Base-by-base conservation (phyloP, 2,329 filamentous ascomycete species). In the Colletotrichum truncatum region DNA sequence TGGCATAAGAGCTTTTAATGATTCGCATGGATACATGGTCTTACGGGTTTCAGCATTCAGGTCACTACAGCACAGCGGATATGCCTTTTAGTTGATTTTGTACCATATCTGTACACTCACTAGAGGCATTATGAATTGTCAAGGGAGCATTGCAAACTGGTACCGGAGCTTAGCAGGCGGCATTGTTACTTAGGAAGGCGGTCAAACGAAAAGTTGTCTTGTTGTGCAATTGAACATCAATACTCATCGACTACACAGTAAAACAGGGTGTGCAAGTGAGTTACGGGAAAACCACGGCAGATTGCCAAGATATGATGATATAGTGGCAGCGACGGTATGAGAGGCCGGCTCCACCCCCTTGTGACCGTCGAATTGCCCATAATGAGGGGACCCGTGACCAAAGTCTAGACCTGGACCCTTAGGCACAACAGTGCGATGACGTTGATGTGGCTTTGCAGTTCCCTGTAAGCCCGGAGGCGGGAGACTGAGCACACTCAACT, bases 81-180 rank as follows among this genome's bases (percentile, higher is more conserved):
- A 62, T 38, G 58, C 23, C 34, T 23, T 58, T 41, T 41, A 39
- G 60, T 52, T 36, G 52, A 45, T 49, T 34, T 39, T 61, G 62
- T 54, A 54, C 62, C 55, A 45, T 51, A 43, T 28, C 4, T 43
- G 62, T 61, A 46, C 56, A 46, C 32, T 63, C 56, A 25, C 62
- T 61, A 43, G 63, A 51, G 36, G 49, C 49, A 56, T 56, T 25
- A 49, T 49, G 57, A 54, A 56, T 66, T 63, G 63, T 66, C 58
- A 62, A 64, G 34, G 51, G 57, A 63, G 63, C 63, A 66, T 66
- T 28, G 36, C 58, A 49, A 36, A 62, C 36, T 56, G 58, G 63
- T 54, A 56, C 51, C 36, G 57, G 63, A 56, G 63, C 63, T 66
- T 56, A 66, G 63, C 49, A 63, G 58, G 63, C 63, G 63, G 57